A percentile compares a stretch with the other conserved stretches of the same genome.
phyloP scores from a whole-genome alignment of 257 asterid species.

The Dorcoceras hygrometricum region DNA sequence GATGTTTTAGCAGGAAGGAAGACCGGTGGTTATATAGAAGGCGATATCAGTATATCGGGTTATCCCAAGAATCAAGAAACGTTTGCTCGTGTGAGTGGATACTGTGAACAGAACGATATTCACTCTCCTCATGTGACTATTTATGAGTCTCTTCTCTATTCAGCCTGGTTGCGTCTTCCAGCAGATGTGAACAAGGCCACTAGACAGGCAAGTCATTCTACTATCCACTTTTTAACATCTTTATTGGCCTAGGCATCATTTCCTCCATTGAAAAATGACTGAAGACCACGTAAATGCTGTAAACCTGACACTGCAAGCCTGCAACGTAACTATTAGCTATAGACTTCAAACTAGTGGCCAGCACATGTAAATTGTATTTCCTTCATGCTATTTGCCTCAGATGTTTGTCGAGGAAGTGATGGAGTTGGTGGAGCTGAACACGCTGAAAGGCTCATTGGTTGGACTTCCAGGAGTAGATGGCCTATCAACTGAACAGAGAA shows the following conservation, averaged over 20 bases:
- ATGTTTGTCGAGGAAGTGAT: slow-evolving; percentile 78
- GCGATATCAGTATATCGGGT: slow-evolving; percentile 60
- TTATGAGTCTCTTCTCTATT: slow-evolving; percentile 56
- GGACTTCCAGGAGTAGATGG: slow-evolving; percentile 74
- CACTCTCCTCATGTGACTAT: slow-evolving; percentile 73
- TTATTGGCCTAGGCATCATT: neutral
- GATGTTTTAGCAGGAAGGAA: slow-evolving; percentile 71
- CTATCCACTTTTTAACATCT: neutral
- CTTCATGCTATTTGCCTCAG: slow-evolving; percentile 26
- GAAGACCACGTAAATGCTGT: neutral
- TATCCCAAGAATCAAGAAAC: slow-evolving; percentile 57
- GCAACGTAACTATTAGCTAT: neutral
- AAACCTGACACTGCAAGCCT: neutral
- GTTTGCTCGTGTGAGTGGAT: slow-evolving; percentile 68
- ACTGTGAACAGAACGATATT: slow-evolving; percentile 69
- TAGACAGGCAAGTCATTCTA: slow-evolving; percentile 37
- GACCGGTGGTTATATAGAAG: slow-evolving; percentile 69
- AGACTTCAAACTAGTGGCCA: neutral
- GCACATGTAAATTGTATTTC: neutral
- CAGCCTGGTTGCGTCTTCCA: slow-evolving; percentile 73
- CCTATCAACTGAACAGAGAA: slow-evolving; percentile 63
- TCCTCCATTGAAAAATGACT: neutral
- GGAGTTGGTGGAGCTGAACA: slow-evolving; percentile 59
- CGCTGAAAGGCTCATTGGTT: slow-evolving; percentile 44
- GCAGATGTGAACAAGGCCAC: slow-evolving; percentile 43